Evolutionary conservation across 768 basidiomycete genomes (phyloP).

Genomic region (Lentinula aciculospora): DNA sequence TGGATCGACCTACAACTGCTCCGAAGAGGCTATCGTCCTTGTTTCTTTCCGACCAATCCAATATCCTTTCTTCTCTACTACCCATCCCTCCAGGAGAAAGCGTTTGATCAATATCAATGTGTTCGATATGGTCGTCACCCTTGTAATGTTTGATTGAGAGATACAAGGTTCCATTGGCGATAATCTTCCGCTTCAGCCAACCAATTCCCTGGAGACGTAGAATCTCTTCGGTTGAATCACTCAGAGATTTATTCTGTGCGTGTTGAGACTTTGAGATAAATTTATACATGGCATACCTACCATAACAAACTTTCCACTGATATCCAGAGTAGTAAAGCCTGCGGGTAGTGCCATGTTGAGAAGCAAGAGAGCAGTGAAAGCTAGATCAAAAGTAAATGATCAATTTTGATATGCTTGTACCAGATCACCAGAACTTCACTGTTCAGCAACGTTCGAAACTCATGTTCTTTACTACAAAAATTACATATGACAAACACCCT

Average conservation of each 20-base stretch:
- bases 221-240: slow-evolving; percentile 57
- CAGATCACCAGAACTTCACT: too few species aligned
- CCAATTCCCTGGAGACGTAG: slow-evolving; percentile 66
- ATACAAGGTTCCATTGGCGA: slow-evolving; percentile 50
- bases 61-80: background rate
- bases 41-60: slow-evolving; percentile 47
- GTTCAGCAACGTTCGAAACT: too few species aligned
- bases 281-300: slow-evolving; percentile 28
- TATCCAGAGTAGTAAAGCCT: slow-evolving; percentile 50
- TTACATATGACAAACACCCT: too few species aligned
- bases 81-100: slow-evolving; percentile 5
- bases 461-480: too few species aligned
- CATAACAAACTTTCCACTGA: slow-evolving; percentile 60
- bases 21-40: slow-evolving; percentile 66
- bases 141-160: slow-evolving; percentile 61
- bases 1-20: slow-evolving; percentile 44
- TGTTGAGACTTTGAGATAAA: background rate
- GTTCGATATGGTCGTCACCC: slow-evolving; percentile 53
- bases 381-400: too few species aligned
- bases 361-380: too few species aligned
- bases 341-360: slow-evolving; percentile 58
- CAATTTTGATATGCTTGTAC: too few species aligned
- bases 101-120: slow-evolving; percentile 57
- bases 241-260: slow-evolving; percentile 61
- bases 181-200: slow-evolving; percentile 66